These are phyloP conservation scores for Stagonosporopsis chrysanthemi DNA, from an alignment of 2,329 filamentous ascomycete species.

Conservation along the genomic window DNA sequence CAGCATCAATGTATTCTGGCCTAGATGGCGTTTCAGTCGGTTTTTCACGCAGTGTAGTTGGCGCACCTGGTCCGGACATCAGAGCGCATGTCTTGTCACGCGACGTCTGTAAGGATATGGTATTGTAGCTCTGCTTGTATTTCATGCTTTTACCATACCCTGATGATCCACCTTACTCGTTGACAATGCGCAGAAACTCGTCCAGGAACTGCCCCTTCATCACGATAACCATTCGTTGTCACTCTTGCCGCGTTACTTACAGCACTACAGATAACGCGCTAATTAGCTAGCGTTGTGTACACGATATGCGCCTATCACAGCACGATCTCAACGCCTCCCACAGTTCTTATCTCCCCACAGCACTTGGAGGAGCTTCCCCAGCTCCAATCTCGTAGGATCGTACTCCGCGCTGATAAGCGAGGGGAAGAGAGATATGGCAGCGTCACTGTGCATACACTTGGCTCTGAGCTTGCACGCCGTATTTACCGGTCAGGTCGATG, in stretches of 20 bases:
- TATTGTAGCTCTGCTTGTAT: constrained; percentile 11
- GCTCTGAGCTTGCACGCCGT: not conserved
- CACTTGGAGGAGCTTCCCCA: constrained; percentile 21
- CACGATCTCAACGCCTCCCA: constrained; percentile 1
- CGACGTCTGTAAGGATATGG: constrained; percentile 13
- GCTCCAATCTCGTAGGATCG: not conserved
- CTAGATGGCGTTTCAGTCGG: constrained; percentile 7
- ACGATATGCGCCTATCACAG: constrained; percentile 12
- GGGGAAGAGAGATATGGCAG: not conserved
- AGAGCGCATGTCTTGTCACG: constrained; percentile 8
- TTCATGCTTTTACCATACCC: not conserved
- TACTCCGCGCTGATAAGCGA: constrained; percentile 15
- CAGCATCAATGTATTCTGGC: constrained; percentile 13
- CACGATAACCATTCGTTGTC: not conserved
- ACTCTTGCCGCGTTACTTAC: not conserved
- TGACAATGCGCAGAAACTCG: not conserved
- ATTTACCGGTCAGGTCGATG: not conserved
- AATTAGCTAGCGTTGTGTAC: constrained; percentile 21
- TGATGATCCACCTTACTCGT: not conserved
- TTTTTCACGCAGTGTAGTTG: constrained; percentile 1
- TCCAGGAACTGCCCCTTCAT: not conserved
- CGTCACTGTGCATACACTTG: constrained; percentile 11
- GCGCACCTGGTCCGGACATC: constrained; percentile 28
- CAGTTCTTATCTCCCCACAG: constrained; percentile 30
- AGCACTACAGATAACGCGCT: constrained; percentile 6